Percentiles rank a stretch among this genome's conserved stretches.
Evolutionary conservation across 2,329 filamentous ascomycete species (phyloP).

Genomic region (Pseudocercospora fuligena): DNA sequence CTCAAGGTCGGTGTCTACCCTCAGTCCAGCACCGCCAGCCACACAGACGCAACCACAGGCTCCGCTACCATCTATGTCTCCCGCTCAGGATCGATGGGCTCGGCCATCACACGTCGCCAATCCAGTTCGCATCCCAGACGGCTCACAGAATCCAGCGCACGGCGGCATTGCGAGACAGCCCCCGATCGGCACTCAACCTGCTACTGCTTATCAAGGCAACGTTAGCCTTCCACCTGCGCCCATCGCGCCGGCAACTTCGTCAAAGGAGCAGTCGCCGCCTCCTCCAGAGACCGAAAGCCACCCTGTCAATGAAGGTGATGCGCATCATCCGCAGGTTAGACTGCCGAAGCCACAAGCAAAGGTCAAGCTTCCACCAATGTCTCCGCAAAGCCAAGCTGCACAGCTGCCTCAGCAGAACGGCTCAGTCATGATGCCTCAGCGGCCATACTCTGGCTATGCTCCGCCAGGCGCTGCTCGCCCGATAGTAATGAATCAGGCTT

Average conservation of each 20-base stretch:
- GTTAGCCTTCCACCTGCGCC: slow-evolving; percentile 30
- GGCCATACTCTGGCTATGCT: slow-evolving; percentile 44
- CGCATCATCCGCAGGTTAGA: slow-evolving; percentile 68
- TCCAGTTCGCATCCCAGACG: slow-evolving; percentile 42
- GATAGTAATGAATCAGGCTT: slow-evolving; percentile 57
- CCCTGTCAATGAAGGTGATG: slow-evolving; percentile 72
- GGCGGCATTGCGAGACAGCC: slow-evolving; percentile 33
- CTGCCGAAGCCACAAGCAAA: slow-evolving; percentile 73
- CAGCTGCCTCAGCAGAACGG: slow-evolving; percentile 44
- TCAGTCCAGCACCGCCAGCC: slow-evolving; percentile 39
- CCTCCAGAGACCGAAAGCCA: slow-evolving; percentile 75
- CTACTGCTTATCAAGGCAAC: slow-evolving; percentile 31
- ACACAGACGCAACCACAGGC: slow-evolving; percentile 42
- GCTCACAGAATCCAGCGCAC: slow-evolving; percentile 38
- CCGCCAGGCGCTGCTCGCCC: slow-evolving; percentile 49
- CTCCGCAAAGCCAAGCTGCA: slow-evolving; percentile 45
- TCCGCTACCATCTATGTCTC: slow-evolving; percentile 34
- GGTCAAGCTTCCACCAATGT: slow-evolving; percentile 76
- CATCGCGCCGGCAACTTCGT: slow-evolving; percentile 30
- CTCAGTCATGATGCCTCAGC: slow-evolving; percentile 48
- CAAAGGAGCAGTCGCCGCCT: slow-evolving; percentile 53
- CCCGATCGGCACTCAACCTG: slow-evolving; percentile 35
- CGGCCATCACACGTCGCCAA: slow-evolving; percentile 28
- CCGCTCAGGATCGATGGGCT: slow-evolving; percentile 29
- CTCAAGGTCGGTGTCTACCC: slow-evolving; percentile 30